These are phyloP conservation scores for Ceriops zippeliana DNA, from an alignment of 345 rosid species.

Conservation along the genomic window DNA sequence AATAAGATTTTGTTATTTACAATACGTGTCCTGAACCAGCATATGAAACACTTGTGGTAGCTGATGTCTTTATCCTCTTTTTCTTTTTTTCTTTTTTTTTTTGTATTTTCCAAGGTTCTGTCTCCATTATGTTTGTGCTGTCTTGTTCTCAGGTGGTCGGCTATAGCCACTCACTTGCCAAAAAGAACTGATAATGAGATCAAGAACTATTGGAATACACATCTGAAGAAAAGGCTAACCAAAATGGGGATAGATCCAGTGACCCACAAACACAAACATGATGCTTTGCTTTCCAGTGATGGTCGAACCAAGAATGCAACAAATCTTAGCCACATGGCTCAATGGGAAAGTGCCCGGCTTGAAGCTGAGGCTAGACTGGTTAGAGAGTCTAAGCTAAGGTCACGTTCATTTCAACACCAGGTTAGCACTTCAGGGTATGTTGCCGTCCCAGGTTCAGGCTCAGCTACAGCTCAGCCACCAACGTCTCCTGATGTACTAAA, in stretches of 20 bases:
- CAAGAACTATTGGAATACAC: conserved; percentile 24
- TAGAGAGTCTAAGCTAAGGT: conserved; percentile 38
- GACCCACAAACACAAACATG: conserved; percentile 15
- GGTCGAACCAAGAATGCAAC: conserved; percentile 39
- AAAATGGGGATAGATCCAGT: conserved; percentile 21
- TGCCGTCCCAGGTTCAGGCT: conserved; percentile 19
- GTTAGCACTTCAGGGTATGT: conserved; percentile 23
- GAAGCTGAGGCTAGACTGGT: conserved; percentile 78
- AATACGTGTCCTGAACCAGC: too few relatives aligned
- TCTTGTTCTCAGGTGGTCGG: conserved; percentile 23
- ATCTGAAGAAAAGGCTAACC: conserved; percentile 14
- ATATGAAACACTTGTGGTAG: too few relatives aligned
- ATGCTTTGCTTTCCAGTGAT: background rate
- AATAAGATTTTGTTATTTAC: too few relatives aligned
- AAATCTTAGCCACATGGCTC: conserved; percentile 85
- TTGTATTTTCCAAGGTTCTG: background rate
- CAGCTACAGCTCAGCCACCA: conserved; percentile 15
- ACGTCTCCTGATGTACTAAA: conserved; percentile 15
- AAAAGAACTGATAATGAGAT: conserved; percentile 24
- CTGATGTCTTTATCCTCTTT: background rate
- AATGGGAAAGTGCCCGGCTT: conserved; percentile 90
- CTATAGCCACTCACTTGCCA: conserved; percentile 18
- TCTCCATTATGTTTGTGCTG: background rate
- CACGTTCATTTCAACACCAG: conserved; percentile 45
- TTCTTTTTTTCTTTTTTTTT: background rate